Base-by-base conservation (phyloP, 2,329 filamentous ascomycete species). In the Aspergillus arachidicola region DNA sequence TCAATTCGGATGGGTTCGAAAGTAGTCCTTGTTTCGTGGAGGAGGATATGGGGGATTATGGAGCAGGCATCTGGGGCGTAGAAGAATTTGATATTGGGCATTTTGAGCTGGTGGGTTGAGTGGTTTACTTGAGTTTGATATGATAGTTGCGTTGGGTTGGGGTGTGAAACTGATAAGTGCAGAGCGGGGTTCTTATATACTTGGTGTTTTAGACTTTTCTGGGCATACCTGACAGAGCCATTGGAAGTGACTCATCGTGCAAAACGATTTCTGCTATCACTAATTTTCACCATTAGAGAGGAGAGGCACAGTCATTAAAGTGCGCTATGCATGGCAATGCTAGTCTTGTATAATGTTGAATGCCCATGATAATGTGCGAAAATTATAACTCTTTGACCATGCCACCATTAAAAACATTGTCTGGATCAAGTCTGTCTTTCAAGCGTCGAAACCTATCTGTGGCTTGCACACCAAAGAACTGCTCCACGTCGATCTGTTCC, bases 31-130 rank as follows among this genome's bases (percentile, higher is more conserved):
- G 54, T 28, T 61, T 77, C 74, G 23, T 67, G 63, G 19, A 77
- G 68, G 48, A 77, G 64, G 53, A 77, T 73, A 45, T 77, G 75
- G 2, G 73, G 69, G 41, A 69, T 71, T 4, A 76, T 16, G 34
- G 73, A 76, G 64, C 74, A 77, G 9, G 75, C 66, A 46, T 69
- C 71, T 2, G 73, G 68, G 2, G 67, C 51, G 62, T 68, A 71
- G 60, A 69, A 76, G 38, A 76, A 65, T 62, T 69, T 72, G 30
- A 73, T 66, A 10, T 62, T 38, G 16, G 67, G 50, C 67, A 72
- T 69, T 50, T 23, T 50, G 12, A 0, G 9, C 23, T 6, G 21
- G 12, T 16, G 11, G 1, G 2, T 28, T 28, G 21, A 2, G 21
- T 19, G 21, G 6, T 14, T 28, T 48, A 26, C 45, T 48, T 28